These are phyloP conservation scores for Crithidia mellificae DNA, from an alignment of 208 protist species.

Conservation along the genomic window DNA sequence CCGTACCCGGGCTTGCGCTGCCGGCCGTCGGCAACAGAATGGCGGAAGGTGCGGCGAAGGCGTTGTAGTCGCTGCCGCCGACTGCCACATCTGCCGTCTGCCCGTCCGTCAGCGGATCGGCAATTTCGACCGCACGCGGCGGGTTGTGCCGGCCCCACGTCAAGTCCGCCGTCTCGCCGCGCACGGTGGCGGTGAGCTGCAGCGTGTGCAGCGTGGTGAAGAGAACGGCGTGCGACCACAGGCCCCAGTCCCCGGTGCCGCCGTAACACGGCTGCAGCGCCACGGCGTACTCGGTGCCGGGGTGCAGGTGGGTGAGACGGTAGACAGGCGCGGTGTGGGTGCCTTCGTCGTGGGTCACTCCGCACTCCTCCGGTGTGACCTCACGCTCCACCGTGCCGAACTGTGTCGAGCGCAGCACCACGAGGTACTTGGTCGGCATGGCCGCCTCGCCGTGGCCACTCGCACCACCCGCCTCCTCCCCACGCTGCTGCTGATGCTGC, in stretches of 20 bases:
- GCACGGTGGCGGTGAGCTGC: constrained; percentile 36
- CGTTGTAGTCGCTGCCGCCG: not conserved
- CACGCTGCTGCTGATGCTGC: constrained; percentile 13
- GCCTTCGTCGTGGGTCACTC: not conserved
- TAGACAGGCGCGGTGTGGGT: constrained; percentile 34
- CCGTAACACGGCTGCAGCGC: constrained; percentile 88
- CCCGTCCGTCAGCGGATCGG: constrained; percentile 4
- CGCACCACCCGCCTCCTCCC: constrained; percentile 14
- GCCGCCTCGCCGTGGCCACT: constrained; percentile 4
- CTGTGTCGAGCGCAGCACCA: constrained; percentile 31
- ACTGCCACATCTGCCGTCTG: not conserved
- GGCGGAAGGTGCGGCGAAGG: not conserved
- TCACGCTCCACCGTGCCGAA: constrained; percentile 32
- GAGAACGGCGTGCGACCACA: constrained; percentile 71
- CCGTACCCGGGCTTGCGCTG: constrained; percentile 8
- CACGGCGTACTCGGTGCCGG: constrained; percentile 77
- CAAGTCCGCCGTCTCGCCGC: constrained; percentile 43
- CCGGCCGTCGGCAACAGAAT: not conserved
- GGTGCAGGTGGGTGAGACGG: constrained; percentile 57
- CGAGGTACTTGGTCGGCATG: constrained; percentile 38
- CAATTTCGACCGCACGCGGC: constrained; percentile 18
- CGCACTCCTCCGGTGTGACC: constrained; percentile 31
- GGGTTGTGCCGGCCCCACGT: constrained; percentile 32
- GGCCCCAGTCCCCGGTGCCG: constrained; percentile 66
- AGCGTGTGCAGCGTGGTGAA: constrained; percentile 71